Percentiles rank a stretch among this genome's conserved stretches.
phyloP scores from a whole-genome alignment of 495 filamentous ascomycete species.

The Barbatosphaeria neglecta region DNA sequence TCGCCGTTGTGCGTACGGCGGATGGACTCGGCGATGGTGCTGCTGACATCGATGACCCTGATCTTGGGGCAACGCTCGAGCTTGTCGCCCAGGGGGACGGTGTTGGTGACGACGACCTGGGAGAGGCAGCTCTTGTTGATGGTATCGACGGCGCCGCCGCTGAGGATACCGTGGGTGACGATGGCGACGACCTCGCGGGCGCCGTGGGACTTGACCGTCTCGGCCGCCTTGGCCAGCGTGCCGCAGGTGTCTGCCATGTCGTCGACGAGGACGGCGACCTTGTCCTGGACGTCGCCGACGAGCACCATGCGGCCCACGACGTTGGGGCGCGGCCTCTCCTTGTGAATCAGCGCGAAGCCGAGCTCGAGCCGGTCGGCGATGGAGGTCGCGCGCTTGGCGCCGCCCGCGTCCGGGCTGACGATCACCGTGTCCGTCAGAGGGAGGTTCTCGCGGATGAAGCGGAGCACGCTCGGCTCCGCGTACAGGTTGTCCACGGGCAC shows the following conservation, averaged over 20 bases:
- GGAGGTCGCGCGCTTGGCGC: slow-evolving; percentile 92
- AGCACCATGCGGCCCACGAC: slow-evolving; percentile 74
- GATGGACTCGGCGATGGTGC: slow-evolving; percentile 92
- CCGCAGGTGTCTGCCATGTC: slow-evolving; percentile 93
- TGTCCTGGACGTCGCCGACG: slow-evolving; percentile 75
- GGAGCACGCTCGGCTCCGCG: slow-evolving; percentile 73
- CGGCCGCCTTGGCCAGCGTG: slow-evolving; percentile 92
- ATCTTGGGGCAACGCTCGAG: slow-evolving; percentile 68
- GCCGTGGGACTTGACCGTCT: slow-evolving; percentile 88
- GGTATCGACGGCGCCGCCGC: slow-evolving; percentile 86
- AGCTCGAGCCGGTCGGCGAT: slow-evolving; percentile 90
- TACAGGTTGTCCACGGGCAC: slow-evolving; percentile 61
- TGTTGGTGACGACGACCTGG: slow-evolving; percentile 89
- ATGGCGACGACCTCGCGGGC: slow-evolving; percentile 81
- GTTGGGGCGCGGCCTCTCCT: slow-evolving; percentile 44
- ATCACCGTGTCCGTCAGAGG: slow-evolving; percentile 82
- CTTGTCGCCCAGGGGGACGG: slow-evolving; percentile 67
- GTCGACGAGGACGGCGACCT: slow-evolving; percentile 83
- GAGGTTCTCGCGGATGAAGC: slow-evolving; percentile 81
- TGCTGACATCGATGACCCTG: slow-evolving; percentile 84
- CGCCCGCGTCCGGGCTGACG: slow-evolving; percentile 94
- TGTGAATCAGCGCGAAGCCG: slow-evolving; percentile 95
- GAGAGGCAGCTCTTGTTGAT: slow-evolving; percentile 89
- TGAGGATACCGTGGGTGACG: slow-evolving; percentile 87
- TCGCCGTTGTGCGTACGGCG: slow-evolving; percentile 94